These are phyloP conservation scores for Fraxinus paxiana DNA, from an alignment of 305 asterid species.

Conservation along the genomic window DNA sequence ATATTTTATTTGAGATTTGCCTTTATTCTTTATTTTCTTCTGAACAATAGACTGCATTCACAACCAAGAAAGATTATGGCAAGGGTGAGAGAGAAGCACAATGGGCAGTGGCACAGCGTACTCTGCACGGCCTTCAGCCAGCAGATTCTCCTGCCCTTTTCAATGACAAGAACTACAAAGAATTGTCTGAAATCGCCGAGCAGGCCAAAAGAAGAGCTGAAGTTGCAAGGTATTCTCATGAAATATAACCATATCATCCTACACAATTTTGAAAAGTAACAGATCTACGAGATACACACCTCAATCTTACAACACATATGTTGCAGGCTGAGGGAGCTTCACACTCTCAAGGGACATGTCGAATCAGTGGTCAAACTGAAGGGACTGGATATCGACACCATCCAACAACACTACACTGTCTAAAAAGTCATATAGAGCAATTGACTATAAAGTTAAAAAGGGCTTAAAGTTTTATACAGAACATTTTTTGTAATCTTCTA, in stretches of 20 bases:
- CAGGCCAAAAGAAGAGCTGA: conserved; percentile 76
- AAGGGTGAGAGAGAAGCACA: conserved; percentile 70
- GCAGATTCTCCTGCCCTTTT: conserved; percentile 26
- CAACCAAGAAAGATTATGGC: conserved; percentile 68
- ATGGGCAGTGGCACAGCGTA: conserved; percentile 75
- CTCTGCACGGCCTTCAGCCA: conserved; percentile 59
- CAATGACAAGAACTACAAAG: conserved; percentile 42
- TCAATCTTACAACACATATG: conserved; percentile 19
- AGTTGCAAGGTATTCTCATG: conserved; percentile 50
- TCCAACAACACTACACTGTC: conserved; percentile 66
- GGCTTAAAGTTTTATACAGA: background rate
- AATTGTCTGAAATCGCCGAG: conserved; percentile 62
- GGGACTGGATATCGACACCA: conserved; percentile 69
- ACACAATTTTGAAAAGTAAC: background rate
- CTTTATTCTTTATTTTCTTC: background rate
- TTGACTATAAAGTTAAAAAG: background rate
- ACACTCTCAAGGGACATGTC: conserved; percentile 77
- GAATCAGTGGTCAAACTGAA: conserved; percentile 71
- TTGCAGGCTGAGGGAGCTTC: conserved; percentile 61
- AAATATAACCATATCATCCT: background rate
- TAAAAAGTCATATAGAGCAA: conserved; percentile 18
- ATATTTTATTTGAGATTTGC: too few species aligned
- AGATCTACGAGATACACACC: background rate
- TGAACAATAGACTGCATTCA: conserved; percentile 55
- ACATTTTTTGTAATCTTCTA: background rate